These are phyloP conservation scores for Rutstroemia sp. DNA, from an alignment of 2,329 filamentous ascomycete species.

Conservation along the genomic window DNA sequence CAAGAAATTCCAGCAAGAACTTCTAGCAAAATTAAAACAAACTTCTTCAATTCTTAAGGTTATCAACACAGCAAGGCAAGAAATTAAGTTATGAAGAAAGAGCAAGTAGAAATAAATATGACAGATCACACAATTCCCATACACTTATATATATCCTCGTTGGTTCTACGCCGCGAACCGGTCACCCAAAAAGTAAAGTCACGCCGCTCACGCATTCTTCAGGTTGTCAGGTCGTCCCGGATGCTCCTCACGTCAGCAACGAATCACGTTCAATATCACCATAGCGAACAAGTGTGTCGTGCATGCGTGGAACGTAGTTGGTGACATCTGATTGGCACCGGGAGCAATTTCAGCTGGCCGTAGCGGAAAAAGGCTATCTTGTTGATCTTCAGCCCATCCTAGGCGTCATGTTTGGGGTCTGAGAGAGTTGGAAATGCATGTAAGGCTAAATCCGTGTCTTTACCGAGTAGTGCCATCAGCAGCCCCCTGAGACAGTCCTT, in stretches of 20 bases:
- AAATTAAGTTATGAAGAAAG: not conserved
- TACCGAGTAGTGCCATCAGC: no score
- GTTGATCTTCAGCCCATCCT: no score
- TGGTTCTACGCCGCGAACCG: not conserved
- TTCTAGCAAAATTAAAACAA: not conserved
- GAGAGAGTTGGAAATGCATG: no score
- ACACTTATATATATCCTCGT: not conserved
- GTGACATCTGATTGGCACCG: not conserved
- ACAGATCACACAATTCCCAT: not conserved
- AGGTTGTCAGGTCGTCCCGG: not conserved
- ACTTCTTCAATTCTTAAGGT: not conserved
- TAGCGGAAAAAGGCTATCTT: not conserved
- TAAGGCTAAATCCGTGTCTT: no score
- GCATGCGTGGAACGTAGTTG: not conserved
- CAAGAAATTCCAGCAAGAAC: not conserved
- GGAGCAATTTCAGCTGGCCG: not conserved
- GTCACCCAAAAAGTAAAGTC: not conserved
- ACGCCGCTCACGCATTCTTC: not conserved
- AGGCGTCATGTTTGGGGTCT: no score
- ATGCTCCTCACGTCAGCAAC: slow-evolving; percentile 5
- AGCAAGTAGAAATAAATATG: not conserved
- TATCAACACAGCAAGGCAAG: no score
- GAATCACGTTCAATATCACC: not conserved
- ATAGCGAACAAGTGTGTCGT: not conserved
- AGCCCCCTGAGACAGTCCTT: no score